Evolutionary conservation across 345 rosid genomes (phyloP), one percentile per base, ranked within the genome.

Genomic region (Arabidopsis thaliana): DNA sequence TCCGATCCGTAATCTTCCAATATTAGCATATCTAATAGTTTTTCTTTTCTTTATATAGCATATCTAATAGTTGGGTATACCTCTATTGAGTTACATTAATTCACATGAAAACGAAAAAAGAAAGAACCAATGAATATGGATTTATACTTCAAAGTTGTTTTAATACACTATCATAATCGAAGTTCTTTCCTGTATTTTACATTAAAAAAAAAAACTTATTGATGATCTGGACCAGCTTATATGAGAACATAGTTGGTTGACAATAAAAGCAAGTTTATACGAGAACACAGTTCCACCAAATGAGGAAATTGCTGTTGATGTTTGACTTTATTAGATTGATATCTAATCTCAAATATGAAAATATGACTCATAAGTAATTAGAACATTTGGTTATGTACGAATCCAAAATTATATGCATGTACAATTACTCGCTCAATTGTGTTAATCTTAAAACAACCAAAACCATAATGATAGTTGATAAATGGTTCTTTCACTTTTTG

Each of bases 201-300:
- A 68, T 14, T 30, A 33, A n/a, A 3, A 0, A 23, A 5, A 52
- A 16, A 28, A 34, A 10, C 34, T 3, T 14, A 36, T 53, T 46
- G 59, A 25, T 50, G 28, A 72, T 12, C 36, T 73, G 70, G 63
- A 51, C 70, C 55, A 63, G 56, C 66, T 62, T 41, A 52, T 52
- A 20, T 20, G 63, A 37, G 28, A 23, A 34, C 42, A 61, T 38
- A 49, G 14, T 57, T 48, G 50, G 58, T 71, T 48, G 50, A 25
- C 38, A 11, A 49, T 33, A 7, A 71, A 49, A 51, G n/a, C n/a
- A 28, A 11, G 20, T 7, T 56, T 30, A 22, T 59, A 23, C 30
- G 37, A 71, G 75, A 61, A 28, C 68, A 49, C 40, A 40, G 57
- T 64, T 63, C 64, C 71, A 73, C 65, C 77, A 73, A 73, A 73